phyloP scores from a whole-genome alignment of 2,329 filamentous ascomycete species.

The Cercospora sp. region DNA sequence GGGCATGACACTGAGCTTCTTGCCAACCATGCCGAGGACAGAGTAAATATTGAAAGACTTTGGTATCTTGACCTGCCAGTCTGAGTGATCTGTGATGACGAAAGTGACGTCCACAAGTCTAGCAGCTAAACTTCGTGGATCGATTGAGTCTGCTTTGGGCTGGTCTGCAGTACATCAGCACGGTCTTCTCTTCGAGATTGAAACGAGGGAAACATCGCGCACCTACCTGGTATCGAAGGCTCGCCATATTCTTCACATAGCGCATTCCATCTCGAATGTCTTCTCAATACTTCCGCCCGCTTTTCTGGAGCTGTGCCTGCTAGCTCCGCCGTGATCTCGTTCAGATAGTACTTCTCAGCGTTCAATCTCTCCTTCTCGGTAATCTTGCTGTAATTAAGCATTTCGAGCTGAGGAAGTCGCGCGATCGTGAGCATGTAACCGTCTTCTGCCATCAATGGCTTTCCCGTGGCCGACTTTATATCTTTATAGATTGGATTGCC shows the following conservation, averaged over 20 bases:
- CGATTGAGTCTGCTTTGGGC: slow-evolving; percentile 45
- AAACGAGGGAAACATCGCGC: too few species aligned
- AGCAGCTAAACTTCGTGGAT: slow-evolving; percentile 80
- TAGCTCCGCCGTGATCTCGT: slow-evolving; percentile 75
- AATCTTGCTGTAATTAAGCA: slow-evolving; percentile 71
- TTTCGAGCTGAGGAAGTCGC: slow-evolving; percentile 66
- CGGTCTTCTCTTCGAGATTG: neutral
- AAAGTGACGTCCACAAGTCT: slow-evolving; percentile 67
- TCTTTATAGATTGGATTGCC: slow-evolving; percentile 81
- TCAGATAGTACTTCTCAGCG: slow-evolving; percentile 91
- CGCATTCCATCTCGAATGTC: slow-evolving; percentile 71
- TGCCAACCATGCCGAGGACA: slow-evolving; percentile 75
- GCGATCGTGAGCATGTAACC: slow-evolving; percentile 86
- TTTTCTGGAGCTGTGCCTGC: slow-evolving; percentile 58
- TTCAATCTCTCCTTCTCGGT: slow-evolving; percentile 74
- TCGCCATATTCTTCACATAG: slow-evolving; percentile 76
- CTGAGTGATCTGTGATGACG: slow-evolving; percentile 46
- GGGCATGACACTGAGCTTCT: slow-evolving; percentile 66
- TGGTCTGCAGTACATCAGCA: slow-evolving; percentile 41
- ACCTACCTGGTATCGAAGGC: slow-evolving; percentile 55
- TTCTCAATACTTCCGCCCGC: slow-evolving; percentile 54
- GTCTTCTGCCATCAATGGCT: slow-evolving; percentile 64
- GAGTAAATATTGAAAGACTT: slow-evolving; percentile 77
- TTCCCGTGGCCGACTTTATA: slow-evolving; percentile 46
- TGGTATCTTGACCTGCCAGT: slow-evolving; percentile 59